Evolutionary conservation across 2,329 filamentous ascomycete species (phyloP).

Genomic region (Pseudogymnoascus verrucosus): DNA sequence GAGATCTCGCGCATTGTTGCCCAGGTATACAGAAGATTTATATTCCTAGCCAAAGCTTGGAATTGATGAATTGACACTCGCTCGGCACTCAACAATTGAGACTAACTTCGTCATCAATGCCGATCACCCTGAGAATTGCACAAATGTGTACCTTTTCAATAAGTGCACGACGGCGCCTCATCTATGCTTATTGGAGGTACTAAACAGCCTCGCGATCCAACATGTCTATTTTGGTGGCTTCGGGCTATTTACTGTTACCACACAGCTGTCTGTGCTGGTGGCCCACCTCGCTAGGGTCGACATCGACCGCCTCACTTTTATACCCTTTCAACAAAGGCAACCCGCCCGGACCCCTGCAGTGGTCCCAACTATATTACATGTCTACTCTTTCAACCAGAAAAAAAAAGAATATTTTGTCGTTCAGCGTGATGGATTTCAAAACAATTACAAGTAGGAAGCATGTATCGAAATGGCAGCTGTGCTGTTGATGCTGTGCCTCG

Average conservation of each 20-base stretch:
- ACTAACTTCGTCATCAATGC: conserved; percentile 1
- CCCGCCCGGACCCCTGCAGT: background rate
- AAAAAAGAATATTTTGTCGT: background rate
- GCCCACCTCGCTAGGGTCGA: background rate
- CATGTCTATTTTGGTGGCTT: background rate
- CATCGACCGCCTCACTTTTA: background rate
- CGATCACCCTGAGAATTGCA: background rate
- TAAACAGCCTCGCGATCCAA: background rate
- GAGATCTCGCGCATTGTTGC: background rate
- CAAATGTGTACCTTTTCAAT: background rate
- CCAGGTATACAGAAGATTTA: background rate
- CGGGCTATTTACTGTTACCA: background rate
- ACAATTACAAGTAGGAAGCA: conserved; percentile 4
- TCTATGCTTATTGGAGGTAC: background rate
- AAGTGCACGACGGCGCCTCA: background rate
- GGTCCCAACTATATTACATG: background rate
- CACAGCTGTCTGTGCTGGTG: background rate
- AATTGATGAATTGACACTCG: background rate
- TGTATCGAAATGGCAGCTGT: conserved; percentile 1
- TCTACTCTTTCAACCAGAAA: background rate
- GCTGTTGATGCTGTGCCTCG: conserved; percentile 2
- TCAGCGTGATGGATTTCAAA: conserved; percentile 5
- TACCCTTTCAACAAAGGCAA: background rate
- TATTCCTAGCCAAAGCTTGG: background rate
- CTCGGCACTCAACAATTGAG: background rate